Base-by-base conservation (phyloP, 306 rosid species). In the Hippophae tibetana region DNA sequence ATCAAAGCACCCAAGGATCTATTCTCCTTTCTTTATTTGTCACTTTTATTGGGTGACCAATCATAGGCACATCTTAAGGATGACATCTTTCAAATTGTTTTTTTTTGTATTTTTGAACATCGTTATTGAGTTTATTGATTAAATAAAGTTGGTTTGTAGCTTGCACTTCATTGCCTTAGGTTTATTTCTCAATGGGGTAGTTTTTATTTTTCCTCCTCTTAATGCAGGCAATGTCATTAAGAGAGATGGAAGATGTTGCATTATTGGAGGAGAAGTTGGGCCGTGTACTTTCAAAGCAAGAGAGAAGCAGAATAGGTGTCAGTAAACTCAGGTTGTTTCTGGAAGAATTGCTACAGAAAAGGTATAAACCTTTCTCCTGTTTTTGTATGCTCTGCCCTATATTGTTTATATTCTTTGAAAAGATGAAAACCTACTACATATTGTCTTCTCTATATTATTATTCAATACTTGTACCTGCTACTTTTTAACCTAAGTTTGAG, bases 301-400 rank as follows among this genome's bases (percentile, higher is more conserved):
- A 87, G 77, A 92, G 81, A 72, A 86, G 83, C 71, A 85, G 95
- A 69, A 92, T 87, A 74, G 96, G 98, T 61, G 89, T 92, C 56
- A 85, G 96, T 87, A 85, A 83, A 76, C 94, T 92, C 61, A 81
- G 88, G 74, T 58, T 58, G 10, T 92, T 87, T 72, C 64, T 87
- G 74, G 98, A 92, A 80, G 96, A 87, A 72, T 52, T 92, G 73
- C 87, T 92, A 8, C 89, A 83, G 74, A 83, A 92, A 70, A 87
- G 96, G 98, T 87, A 52, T 43, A 25, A 6, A 10, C 13, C 52
- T 7, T 42, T 62, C 31, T 44, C 9, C 14, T 49, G 52, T 68
- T 52, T 57, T 54, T 54, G 38, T 49, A 8, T 27, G 13, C 14
- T 25, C 46, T 55, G 53, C 47, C 31, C 25, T 55, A 47, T 26